These are phyloP conservation scores for Jasminum sambac DNA, from an alignment of 257 asterid genomes.

Conservation along the genomic window DNA sequence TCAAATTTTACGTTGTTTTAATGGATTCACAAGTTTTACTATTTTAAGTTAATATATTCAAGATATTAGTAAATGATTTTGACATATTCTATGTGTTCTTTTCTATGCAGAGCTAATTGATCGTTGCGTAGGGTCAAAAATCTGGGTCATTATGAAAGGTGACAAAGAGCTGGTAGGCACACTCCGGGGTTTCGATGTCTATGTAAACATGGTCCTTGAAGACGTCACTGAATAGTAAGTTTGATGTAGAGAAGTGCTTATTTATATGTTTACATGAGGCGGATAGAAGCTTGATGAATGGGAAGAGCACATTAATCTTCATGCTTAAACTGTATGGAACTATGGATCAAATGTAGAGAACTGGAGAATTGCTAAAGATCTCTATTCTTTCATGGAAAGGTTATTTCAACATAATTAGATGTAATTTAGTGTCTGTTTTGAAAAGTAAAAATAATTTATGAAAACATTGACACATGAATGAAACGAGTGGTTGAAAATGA, in stretches of 20 bases:
- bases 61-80: neutral
- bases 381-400: neutral
- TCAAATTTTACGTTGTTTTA: neutral
- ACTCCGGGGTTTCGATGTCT: conserved; percentile 79
- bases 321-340: neutral
- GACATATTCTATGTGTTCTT: neutral
- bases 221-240: conserved; percentile 84
- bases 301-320: neutral
- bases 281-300: neutral
- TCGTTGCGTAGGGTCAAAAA: conserved; percentile 82
- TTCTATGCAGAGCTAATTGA: conserved; percentile 69
- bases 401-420: neutral
- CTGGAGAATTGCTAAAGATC: neutral
- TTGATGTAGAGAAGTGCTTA: neutral
- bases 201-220: conserved; percentile 86
- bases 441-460: too few species aligned
- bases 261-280: neutral
- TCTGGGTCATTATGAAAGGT: conserved; percentile 95
- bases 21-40: neutral
- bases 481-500: too few species aligned
- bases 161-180: conserved; percentile 87
- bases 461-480: too few species aligned
- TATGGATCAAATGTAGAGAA: neutral
- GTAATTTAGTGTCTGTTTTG: neutral
- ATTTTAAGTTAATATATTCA: neutral